Base-by-base conservation (phyloP, 2,329 filamentous ascomycete species). In the Teratosphaeria zuluensis region DNA sequence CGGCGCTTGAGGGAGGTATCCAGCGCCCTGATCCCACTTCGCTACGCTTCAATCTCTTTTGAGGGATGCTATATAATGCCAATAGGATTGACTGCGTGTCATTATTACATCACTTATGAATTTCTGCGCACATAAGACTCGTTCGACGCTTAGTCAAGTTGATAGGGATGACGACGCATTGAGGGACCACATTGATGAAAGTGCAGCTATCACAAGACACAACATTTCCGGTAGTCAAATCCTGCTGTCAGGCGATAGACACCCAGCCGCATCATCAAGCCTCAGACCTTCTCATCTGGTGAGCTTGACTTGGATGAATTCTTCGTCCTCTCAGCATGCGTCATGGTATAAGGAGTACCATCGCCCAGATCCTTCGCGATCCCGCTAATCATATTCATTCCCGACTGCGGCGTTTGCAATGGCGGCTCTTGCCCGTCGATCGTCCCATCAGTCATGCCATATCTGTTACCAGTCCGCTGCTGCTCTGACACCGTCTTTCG, bases 361-460 rank as follows among this genome's bases (percentile, higher is more conserved):
- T 65, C 64, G 24, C 61, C 59, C 11, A 67, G 46, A n/a, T 66
- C 65, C 38, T 54, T 62, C 8, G 58, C 63, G 21, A 67, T 51
- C 8, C 46, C 57, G 55, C 66, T 67, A 56, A 57, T 61, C 53
- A 67, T 55, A 19, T 55, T 14, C 42, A 9, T 8, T 21, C 19
- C 42, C 16, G 42, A 19, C 53, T 58, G 11, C 56, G 8, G 14
- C 46, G n/a, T 19, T 21, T 8, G 42, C 42, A 48, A 35, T 35
- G 33, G 14, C n/a, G 56, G 56, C 14, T 58, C 56, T 7, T 54
- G 32, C 9, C 56, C 56, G 1, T 46, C 51, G 30, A 58, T 46
- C 57, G 60, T 55, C 56, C 58, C 53, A 24, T 53, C 32, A 6
- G 33, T 57, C 35, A 30, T 32, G 8, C 58, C 38, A 7, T 12